These are phyloP conservation scores for Clavispora phyllophila DNA, from an alignment of 805 yeast species.

Conservation along the genomic window DNA sequence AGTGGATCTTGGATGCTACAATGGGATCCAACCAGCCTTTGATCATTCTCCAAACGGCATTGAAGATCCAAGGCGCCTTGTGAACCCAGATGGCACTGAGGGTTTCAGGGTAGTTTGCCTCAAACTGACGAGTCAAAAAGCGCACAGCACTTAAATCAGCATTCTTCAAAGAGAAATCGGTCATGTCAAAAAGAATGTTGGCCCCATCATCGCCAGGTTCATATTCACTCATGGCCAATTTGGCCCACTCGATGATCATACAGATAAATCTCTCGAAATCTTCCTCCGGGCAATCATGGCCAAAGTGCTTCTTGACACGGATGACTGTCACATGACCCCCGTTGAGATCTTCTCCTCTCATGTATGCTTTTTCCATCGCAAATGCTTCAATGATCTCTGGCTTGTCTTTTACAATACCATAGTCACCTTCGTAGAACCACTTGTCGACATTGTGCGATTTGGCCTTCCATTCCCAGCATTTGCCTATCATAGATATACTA, in stretches of 20 bases:
- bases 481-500: slow-evolving; percentile 10
- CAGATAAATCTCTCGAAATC: slow-evolving; percentile 17
- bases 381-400: slow-evolving; percentile 14
- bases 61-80: slow-evolving; percentile 96
- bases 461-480: slow-evolving; percentile 14
- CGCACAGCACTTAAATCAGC: slow-evolving; percentile 92
- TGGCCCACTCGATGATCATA: slow-evolving; percentile 33
- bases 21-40: slow-evolving; percentile 96
- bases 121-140: slow-evolving; percentile 83
- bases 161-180: slow-evolving; percentile 82
- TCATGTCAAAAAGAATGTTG: slow-evolving; percentile 78
- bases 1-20: slow-evolving; percentile 84
- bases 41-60: slow-evolving; percentile 89
- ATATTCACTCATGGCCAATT: slow-evolving; percentile 25
- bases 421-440: slow-evolving; percentile 16
- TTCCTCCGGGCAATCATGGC: slow-evolving; percentile 20
- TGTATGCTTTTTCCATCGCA: slow-evolving; percentile 13
- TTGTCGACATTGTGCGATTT: slow-evolving; percentile 20
- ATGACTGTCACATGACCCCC: slow-evolving; percentile 15
- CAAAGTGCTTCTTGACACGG: slow-evolving; percentile 19
- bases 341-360: slow-evolving; percentile 13
- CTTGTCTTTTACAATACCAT: slow-evolving; percentile 7
- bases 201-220: slow-evolving; percentile 13
- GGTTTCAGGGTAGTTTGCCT: slow-evolving; percentile 95
- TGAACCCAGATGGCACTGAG: slow-evolving; percentile 80